Evolutionary conservation across 345 rosid genomes (phyloP).

Genomic region (Viola odorata): DNA sequence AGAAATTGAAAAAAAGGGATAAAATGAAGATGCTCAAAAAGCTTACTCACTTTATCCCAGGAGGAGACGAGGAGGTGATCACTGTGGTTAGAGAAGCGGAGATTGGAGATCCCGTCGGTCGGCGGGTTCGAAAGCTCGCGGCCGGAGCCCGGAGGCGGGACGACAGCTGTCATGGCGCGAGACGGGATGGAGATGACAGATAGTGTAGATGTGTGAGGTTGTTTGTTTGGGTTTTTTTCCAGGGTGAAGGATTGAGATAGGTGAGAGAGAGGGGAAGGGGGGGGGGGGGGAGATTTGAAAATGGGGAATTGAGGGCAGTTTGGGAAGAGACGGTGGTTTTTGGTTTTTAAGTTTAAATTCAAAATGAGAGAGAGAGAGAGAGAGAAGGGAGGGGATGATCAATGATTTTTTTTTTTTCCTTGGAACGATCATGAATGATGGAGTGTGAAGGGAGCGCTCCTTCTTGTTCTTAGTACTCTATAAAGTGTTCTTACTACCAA

Average conservation of each 20-base stretch:
- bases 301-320: neutral
- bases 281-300: conserved; percentile 12
- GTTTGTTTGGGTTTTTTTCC: conserved; percentile 6
- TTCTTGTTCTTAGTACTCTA: no score
- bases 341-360: neutral
- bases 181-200: neutral
- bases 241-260: neutral
- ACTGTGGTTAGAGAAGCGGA: conserved; percentile 89
- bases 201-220: neutral
- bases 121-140: conserved; percentile 84
- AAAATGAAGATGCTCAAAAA: neutral
- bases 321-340: neutral
- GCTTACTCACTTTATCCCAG: conserved; percentile 75
- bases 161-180: conserved; percentile 41
- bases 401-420: no score
- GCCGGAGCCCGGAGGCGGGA: conserved; percentile 53
- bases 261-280: neutral
- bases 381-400: neutral
- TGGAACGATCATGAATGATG: no score
- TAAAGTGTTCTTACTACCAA: no score
- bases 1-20: neutral
- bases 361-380: neutral
- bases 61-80: conserved; percentile 93
- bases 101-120: conserved; percentile 89
- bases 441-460: neutral